These are phyloP conservation scores for Aspergillus tamarii DNA, from an alignment of 2,329 filamentous ascomycete genomes.

Conservation along the genomic window DNA sequence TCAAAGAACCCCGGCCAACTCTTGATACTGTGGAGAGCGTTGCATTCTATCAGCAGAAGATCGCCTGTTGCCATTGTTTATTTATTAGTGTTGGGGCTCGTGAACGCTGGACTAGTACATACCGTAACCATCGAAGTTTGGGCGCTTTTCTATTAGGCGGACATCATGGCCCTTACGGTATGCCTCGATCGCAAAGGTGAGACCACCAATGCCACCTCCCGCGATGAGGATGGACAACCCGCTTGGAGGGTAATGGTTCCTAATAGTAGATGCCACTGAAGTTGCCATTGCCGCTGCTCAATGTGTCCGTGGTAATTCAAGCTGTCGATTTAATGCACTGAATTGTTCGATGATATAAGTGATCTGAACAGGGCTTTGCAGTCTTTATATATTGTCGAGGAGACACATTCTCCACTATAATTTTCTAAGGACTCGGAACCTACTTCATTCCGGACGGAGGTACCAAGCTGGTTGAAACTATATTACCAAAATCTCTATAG, in stretches of 20 bases:
- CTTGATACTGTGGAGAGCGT: constrained; percentile 4
- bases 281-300: not conserved
- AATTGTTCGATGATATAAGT: not conserved
- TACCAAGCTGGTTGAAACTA: not conserved
- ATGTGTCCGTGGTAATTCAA: not conserved
- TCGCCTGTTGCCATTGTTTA: not conserved
- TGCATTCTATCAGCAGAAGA: not conserved
- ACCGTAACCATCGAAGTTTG: not conserved
- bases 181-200: constrained; percentile 11
- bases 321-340: not conserved
- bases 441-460: not conserved
- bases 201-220: constrained; percentile 7
- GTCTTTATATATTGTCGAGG: not conserved
- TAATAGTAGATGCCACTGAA: not conserved
- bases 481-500: no score
- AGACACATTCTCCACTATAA: not conserved
- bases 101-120: not conserved
- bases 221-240: constrained; percentile 9
- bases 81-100: not conserved
- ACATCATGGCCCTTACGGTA: constrained; percentile 12
- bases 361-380: not conserved
- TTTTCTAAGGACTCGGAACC: not conserved
- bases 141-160: constrained; percentile 5
- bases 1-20: constrained; percentile 4
- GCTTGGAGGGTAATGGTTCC: not conserved